Base-by-base conservation (phyloP, 164 flowering plant species). In the Chloranthus sessilifolius region DNA sequence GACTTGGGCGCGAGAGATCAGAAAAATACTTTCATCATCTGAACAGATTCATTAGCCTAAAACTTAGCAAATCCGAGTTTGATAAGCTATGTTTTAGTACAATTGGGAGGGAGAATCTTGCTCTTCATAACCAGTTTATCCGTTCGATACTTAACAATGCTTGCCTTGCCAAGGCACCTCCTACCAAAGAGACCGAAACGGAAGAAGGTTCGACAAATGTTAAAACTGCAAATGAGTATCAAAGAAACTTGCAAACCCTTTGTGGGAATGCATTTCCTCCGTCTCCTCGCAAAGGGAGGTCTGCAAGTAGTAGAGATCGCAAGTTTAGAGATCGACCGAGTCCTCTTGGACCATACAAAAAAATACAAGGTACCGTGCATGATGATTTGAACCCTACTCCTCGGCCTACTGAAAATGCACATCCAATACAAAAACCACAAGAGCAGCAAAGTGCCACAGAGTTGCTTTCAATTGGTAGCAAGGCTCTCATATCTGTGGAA, bases 401-500 rank as follows among this genome's bases (percentile, higher is more conserved):
- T 1, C 11, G 34, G 47, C 35, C 34, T 52, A 16, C 44, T 11
- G 56, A 39, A 21, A 41, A 42, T 30, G 48, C 29, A 16, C 38
- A 22, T 22, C 31, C 61, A 3, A 41, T 38, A 1, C 51, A 64
- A 0, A 77, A 73, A 64, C 55, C 70, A 20, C 82, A 62, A 54
- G 83, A 79, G 59, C 85, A 71, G 58, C 79, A 76, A 55, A 78
- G 81, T 70, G 70, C 76, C 2, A 68, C 81, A 1, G 88, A 79
- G 35, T 46, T 85, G 66, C 46, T 66, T 65, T 82, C 91, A 48
- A 78, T 75, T 14, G 77, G 79, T 25, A 85, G 96, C 64, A 71
- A 78, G 44, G 89, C 86, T 22, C 81, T 73, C 1, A 68, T 53
- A 4, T 82, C 98, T 11, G 91, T 80, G 19, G 97, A 89, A 70